These are phyloP conservation scores for Phylloporus rhodoxanthus DNA, from an alignment of 768 basidiomycete species.

Conservation along the genomic window DNA sequence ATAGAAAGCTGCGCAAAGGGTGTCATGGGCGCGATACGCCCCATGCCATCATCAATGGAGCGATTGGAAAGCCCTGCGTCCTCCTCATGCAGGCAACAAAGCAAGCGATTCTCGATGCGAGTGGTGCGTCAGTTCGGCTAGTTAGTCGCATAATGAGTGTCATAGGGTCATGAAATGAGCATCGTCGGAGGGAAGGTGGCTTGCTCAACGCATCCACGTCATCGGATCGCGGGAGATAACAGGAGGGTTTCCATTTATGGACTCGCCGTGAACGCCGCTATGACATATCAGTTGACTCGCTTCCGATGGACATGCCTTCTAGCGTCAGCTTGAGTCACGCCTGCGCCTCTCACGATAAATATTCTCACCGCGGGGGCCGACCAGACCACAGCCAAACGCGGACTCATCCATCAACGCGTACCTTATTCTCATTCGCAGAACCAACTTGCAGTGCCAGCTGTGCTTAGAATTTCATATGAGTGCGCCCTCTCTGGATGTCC, in stretches of 20 bases:
- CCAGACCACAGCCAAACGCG: neutral
- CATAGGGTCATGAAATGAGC: constrained; percentile 14
- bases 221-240: neutral
- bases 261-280: too few relatives aligned
- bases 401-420: neutral
- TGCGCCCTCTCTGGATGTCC: neutral
- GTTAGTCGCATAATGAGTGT: neutral
- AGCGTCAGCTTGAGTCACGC: neutral
- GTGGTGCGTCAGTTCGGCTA: constrained; percentile 2
- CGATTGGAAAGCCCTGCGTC: neutral
- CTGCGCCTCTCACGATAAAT: neutral
- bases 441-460: neutral
- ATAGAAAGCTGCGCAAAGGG: neutral
- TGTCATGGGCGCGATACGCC: neutral
- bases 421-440: neutral
- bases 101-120: constrained; percentile 5
- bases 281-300: too few relatives aligned
- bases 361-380: neutral
- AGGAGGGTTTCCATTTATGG: neutral
- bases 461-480: neutral
- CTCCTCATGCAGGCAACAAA: constrained; percentile 9
- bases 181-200: constrained; percentile 1
- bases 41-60: neutral
- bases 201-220: neutral
- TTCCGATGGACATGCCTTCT: too few relatives aligned